A percentile compares a stretch with the other conserved stretches of the same genome.
These are phyloP conservation scores for Rhizopogon sp. DNA, from an alignment of 768 basidiomycete species.

Conservation along the genomic window DNA sequence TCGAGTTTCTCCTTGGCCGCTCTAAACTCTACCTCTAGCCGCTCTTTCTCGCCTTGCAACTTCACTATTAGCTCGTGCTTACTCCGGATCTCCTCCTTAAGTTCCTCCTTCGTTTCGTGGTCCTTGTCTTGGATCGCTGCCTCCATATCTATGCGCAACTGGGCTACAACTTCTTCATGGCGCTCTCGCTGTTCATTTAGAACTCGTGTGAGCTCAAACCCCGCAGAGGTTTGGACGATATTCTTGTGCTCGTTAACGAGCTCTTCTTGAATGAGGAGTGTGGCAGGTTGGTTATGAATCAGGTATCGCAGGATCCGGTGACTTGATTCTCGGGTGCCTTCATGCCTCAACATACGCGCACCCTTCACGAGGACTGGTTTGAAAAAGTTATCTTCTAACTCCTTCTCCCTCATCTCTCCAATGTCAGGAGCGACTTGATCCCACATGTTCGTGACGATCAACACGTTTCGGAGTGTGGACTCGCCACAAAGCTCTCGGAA, in stretches of 20 bases:
- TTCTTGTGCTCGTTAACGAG: constrained; percentile 32
- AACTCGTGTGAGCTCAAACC: constrained; percentile 39
- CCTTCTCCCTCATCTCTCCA: constrained; percentile 31
- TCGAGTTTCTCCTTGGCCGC: constrained; percentile 1
- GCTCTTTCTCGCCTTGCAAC: not conserved
- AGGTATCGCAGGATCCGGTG: constrained; percentile 33
- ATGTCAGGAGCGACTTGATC: constrained; percentile 22
- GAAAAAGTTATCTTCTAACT: constrained; percentile 36
- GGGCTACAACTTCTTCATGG: constrained; percentile 35
- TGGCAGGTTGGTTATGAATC: constrained; percentile 27
- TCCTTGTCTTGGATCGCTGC: constrained; percentile 34
- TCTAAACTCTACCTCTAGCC: not conserved
- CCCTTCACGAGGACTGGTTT: constrained; percentile 36
- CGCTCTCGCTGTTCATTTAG: constrained; percentile 34
- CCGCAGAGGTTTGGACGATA: constrained; percentile 41
- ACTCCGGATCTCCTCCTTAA: constrained; percentile 24
- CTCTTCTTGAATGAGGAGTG: constrained; percentile 43
- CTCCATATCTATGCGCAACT: constrained; percentile 37
- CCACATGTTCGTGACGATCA: constrained; percentile 46
- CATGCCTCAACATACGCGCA: constrained; percentile 32
- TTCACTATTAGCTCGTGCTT: constrained; percentile 1
- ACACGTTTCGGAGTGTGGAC: constrained; percentile 33
- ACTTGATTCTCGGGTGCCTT: constrained; percentile 32
- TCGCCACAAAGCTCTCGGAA: constrained; percentile 43
- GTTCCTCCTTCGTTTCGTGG: constrained; percentile 32